Conservation (phyloP, 2,329 filamentous ascomycete species). For the Trichoderma sp. region DNA sequence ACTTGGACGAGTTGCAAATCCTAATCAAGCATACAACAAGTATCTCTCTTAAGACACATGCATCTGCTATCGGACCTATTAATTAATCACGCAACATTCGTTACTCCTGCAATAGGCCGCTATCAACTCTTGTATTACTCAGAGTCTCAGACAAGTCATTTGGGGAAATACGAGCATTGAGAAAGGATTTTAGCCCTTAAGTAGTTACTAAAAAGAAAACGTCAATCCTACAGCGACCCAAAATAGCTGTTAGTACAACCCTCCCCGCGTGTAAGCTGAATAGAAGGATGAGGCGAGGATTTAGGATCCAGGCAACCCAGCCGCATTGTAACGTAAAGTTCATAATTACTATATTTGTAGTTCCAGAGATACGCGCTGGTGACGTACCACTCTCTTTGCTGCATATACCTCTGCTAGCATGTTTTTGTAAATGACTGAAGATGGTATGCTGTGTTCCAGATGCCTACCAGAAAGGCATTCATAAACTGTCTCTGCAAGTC, state of each 20-base stretch:
- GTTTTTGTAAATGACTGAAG: neutral
- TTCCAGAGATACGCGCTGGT: neutral
- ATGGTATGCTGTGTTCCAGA: neutral
- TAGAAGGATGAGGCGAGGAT: neutral
- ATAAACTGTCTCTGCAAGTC: neutral
- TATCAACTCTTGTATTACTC: neutral
- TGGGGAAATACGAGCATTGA: neutral
- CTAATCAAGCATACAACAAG: too few species aligned
- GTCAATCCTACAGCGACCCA: neutral
- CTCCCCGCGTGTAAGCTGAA: neutral
- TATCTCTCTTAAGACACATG: neutral
- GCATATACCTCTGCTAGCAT: neutral
- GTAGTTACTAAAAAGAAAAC: neutral
- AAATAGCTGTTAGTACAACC: neutral
- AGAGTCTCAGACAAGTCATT: too few species aligned
- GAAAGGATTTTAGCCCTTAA: neutral
- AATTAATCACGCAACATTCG: neutral
- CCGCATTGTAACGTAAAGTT: neutral
- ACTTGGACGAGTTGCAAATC: neutral
- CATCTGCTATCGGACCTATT: neutral
- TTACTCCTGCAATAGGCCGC: neutral
- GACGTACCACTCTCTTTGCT: neutral
- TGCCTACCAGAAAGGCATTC: neutral
- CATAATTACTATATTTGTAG: neutral
- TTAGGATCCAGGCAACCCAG: neutral